Percentiles rank a stretch among this genome's conserved stretches.
phyloP scores from a whole-genome alignment of 2,329 filamentous ascomycete species.

The Aureobasidium sp. region DNA sequence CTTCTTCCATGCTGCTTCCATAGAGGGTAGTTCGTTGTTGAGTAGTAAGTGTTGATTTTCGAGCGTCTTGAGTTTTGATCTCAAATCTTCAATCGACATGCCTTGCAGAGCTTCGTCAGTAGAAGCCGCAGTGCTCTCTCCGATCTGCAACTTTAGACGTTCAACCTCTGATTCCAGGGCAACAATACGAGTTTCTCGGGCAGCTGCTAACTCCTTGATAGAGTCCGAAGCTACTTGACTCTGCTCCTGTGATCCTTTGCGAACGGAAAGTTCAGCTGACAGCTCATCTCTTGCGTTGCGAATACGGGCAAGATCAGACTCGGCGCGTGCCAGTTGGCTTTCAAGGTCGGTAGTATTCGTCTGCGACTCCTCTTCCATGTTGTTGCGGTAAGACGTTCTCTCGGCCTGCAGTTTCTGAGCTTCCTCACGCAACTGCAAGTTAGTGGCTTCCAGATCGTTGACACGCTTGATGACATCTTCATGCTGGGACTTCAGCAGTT shows the following conservation, averaged over 20 bases:
- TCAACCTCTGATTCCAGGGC: constrained; percentile 77
- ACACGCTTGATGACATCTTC: constrained; percentile 88
- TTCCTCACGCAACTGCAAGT: constrained; percentile 75
- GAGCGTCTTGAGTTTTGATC: constrained; percentile 62
- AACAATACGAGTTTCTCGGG: constrained; percentile 70
- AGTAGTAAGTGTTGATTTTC: constrained; percentile 75
- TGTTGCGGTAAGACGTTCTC: constrained; percentile 68
- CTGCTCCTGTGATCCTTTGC: constrained; percentile 71
- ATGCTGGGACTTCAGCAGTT: constrained; percentile 78
- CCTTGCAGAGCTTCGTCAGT: constrained; percentile 39
- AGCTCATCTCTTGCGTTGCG: constrained; percentile 78
- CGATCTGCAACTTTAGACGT: constrained; percentile 52
- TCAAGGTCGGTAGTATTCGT: constrained; percentile 67
- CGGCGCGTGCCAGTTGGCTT: constrained; percentile 69
- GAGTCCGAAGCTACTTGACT: constrained; percentile 61
- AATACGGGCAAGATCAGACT: constrained; percentile 79
- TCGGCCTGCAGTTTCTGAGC: constrained; percentile 79
- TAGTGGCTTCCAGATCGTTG: constrained; percentile 84
- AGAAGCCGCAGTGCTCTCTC: constrained; percentile 31
- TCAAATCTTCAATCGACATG: constrained; percentile 61
- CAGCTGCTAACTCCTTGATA: constrained; percentile 68
- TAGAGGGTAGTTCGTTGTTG: constrained; percentile 76
- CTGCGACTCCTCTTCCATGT: constrained; percentile 74
- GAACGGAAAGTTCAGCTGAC: constrained; percentile 67
- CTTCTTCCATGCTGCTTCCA: constrained; percentile 87